Evolutionary conservation across 371 early-diverging fungal genomes (phyloP), one percentile per base, ranked within the genome.

Genomic region (Mortierella sp.): DNA sequence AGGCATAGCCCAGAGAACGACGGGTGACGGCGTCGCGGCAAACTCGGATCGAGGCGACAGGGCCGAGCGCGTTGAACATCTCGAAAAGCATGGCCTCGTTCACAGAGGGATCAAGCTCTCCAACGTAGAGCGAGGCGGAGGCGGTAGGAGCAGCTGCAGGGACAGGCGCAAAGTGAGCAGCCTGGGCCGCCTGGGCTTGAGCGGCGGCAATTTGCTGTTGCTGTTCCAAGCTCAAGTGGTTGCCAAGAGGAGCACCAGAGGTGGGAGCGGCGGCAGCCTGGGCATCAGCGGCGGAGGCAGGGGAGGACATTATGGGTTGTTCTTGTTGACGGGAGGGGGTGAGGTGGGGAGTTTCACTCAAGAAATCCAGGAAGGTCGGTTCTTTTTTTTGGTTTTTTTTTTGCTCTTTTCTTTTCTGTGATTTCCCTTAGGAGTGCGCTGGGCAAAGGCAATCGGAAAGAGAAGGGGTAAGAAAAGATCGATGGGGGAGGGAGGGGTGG

Each of bases 1-100:
- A 98, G 60, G 96, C 98, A 84, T 98, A 98, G 55, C 98, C 98
- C 71, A 98, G 88, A 68, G 94, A 93, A 68, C 97, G 94, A 62
- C 99, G 92, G 63, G 98, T 97, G 76, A 97, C 94, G 59, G 97
- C 94, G 84, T 98, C 99, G 74, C 98, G 90, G 87, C 98, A 98
- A 61, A 98, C 97, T 81, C 99, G 95, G 79, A 98, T 97, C 79
- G 95, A 94, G 57, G 96, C 95, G 70, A 98, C 98, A 37, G 97
- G 94, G 41, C 98, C 98, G 63, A 95, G 81, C 83, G 92, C 87
- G 89, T 91, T 95, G 90, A 98, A 98, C 83, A 96, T 88, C 80
- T 98, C 99, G 71, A 94, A 98, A 58, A 98, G 88, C 88, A 94
- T 92, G 48, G 98, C 95, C 84, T 98, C 99, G 65, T 96, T 97